These are phyloP conservation scores for Paramecium sexaurelia DNA, from an alignment of 73 alveolate genomes.

Conservation along the genomic window DNA sequence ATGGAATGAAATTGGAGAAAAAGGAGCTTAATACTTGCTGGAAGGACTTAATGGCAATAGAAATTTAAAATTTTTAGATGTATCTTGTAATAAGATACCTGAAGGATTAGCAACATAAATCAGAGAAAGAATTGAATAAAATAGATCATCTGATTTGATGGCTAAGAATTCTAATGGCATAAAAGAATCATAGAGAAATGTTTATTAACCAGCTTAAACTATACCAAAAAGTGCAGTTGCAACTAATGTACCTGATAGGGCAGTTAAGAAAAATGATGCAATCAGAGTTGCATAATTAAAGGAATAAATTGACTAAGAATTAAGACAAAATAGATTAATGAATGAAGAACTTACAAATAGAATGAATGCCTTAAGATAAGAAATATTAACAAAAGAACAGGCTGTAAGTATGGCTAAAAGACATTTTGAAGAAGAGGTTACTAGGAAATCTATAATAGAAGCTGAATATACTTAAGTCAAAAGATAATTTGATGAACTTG, in stretches of 20 bases:
- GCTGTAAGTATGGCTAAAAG: conserved; percentile 40
- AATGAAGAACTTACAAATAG: conserved; percentile 38
- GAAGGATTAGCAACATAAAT: conserved; percentile 68
- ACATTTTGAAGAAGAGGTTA: conserved; percentile 11
- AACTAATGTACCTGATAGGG: neutral
- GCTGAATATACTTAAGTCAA: conserved; percentile 40
- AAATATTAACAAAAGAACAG: conserved; percentile 4
- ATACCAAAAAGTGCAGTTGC: conserved; percentile 20
- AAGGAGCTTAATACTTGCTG: conserved; percentile 56
- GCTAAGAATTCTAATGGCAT: neutral
- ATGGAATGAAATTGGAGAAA: conserved; percentile 69
- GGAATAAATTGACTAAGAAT: conserved; percentile 48
- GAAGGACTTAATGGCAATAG: conserved; percentile 57
- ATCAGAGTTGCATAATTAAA: conserved; percentile 52
- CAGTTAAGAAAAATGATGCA: conserved; percentile 23
- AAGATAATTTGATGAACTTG: neutral
- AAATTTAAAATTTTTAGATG: conserved; percentile 46
- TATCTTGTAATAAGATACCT: conserved; percentile 68
- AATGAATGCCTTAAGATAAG: conserved; percentile 32
- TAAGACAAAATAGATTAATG: conserved; percentile 20
- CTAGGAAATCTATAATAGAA: conserved; percentile 15
- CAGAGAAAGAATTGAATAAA: conserved; percentile 29
- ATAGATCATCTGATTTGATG: conserved; percentile 48
- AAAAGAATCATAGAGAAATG: conserved; percentile 24
- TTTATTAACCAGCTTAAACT: neutral